Conservation (phyloP, 495 filamentous ascomycete genomes). For the Bacidia rubella region DNA sequence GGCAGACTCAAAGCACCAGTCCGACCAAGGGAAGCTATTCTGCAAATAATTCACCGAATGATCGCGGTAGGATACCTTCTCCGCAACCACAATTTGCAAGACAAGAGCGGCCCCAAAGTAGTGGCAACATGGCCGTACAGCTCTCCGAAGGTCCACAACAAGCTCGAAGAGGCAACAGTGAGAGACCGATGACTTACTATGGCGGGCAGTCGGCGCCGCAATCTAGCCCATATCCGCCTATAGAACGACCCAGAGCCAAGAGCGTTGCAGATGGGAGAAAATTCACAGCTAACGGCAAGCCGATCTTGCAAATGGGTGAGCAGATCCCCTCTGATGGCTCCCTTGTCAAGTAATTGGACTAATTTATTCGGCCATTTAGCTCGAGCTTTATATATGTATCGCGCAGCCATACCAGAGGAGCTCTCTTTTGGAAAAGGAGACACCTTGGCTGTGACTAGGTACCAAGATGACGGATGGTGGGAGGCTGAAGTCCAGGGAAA, state of each 20-base stretch:
- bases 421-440: conserved; percentile 90
- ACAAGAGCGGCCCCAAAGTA: conserved; percentile 50
- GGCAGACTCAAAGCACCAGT: conserved; percentile 16
- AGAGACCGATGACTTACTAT: conserved; percentile 27
- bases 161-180: conserved; percentile 11
- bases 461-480: conserved; percentile 99
- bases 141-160: conserved; percentile 41
- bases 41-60: conserved; percentile 42
- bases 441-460: conserved; percentile 69
- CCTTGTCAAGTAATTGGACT: not conserved
- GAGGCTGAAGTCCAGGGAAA: conserved; percentile 84
- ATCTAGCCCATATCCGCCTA: conserved; percentile 13
- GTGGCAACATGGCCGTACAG: conserved; percentile 68
- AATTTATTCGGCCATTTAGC: conserved; percentile 36
- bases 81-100: conserved; percentile 44
- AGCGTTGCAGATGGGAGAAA: conserved; percentile 65
- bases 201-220: conserved; percentile 16
- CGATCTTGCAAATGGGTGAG: conserved; percentile 88
- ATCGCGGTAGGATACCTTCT: conserved; percentile 41
- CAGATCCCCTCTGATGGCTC: conserved; percentile 12
- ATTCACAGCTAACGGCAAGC: conserved; percentile 71
- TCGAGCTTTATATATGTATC: conserved; percentile 86
- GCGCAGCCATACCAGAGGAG: conserved; percentile 88
- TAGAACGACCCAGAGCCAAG: conserved; percentile 51
- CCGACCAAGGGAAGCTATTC: conserved; percentile 21